Base-by-base conservation (phyloP, 768 basidiomycete species). In the Mrakia hoshinonis region DNA sequence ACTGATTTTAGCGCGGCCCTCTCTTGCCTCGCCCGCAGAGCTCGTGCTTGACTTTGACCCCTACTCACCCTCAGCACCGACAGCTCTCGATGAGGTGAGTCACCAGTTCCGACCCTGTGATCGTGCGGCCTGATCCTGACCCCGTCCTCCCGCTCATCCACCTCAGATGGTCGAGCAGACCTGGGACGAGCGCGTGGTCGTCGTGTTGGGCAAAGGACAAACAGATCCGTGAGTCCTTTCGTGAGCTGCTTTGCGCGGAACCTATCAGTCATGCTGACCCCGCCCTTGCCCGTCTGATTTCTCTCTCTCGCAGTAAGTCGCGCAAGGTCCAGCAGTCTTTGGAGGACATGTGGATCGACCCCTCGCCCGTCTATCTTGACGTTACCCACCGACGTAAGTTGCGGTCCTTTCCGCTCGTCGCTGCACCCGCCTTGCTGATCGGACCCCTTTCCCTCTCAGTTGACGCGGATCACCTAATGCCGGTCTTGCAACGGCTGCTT, bases 21-120 rank as follows among this genome's bases (percentile, higher is more conserved):
- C 43, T 15, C 43, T 43, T 43, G 7, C 4, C 9, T 18, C 24
- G 0, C 22, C 6, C 20, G 24, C 39, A 68, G 67, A 54, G 38
- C 43, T 68, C 6, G 67, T 68, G 10, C 67, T 68, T 3, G 67
- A 68, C 39, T 68, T 68, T 26, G 43, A 68, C 38, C 67, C 67
- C 1, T 43, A 47, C 24, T 68, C 67, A 24, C 5, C 58, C 1
- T 9, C 58, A 0, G 31, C 31, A 6, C 15, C 58, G 31, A 22
- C 31, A n/a, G 34, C 34, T 39, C 20, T 61, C 20, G 7, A 13
- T 4, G 58, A 61, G 58, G 58, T 61, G 34, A 61, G 34, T 39
- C 29, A 11, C 26, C 15, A 39, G 15, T 6, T 43, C 36, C 39
- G 24, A 48, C 22, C 43, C 47, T 15, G 43, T 26, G 24, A 15